These are phyloP conservation scores for Didymella exigua DNA, from an alignment of 2,329 filamentous ascomycete species.

Conservation along the genomic window DNA sequence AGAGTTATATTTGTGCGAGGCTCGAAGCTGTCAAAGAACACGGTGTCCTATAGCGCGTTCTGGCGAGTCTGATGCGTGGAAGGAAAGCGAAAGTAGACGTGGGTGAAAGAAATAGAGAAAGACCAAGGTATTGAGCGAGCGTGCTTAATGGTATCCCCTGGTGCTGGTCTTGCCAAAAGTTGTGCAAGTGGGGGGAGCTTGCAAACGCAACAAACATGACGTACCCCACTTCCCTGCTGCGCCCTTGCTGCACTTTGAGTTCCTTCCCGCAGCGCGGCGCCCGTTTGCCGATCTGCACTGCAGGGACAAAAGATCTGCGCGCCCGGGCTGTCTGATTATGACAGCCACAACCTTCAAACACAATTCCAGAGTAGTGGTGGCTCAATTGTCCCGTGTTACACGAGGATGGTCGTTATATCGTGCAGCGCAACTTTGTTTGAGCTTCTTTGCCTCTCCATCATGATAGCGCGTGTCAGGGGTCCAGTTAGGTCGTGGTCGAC, in stretches of 20 bases:
- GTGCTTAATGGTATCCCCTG: neutral
- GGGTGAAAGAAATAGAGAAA: neutral
- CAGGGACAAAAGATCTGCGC: conserved; percentile 14
- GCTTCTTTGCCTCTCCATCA: neutral
- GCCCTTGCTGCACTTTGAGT: neutral
- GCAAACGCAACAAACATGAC: neutral
- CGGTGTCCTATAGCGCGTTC: neutral
- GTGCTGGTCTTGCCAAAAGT: neutral
- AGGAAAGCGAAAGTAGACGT: neutral
- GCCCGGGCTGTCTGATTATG: conserved; percentile 1
- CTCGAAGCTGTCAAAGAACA: conserved; percentile 7
- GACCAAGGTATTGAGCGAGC: neutral
- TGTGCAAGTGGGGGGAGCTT: conserved; percentile 1
- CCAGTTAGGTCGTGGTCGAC: neutral
- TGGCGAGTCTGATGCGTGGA: neutral
- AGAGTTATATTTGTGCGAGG: neutral
- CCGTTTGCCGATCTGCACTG: conserved; percentile 7
- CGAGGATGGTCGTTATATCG: conserved; percentile 6
- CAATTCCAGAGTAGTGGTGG: neutral
- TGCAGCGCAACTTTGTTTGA: neutral
- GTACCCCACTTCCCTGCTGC: neutral
- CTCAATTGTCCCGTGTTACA: neutral
- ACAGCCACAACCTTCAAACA: conserved; percentile 7
- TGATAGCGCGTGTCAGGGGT: neutral
- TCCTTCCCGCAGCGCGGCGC: neutral